Evolutionary conservation across 345 rosid species (phyloP), one percentile per base, ranked within the genome.

Genomic region (Alliaria petiolata): DNA sequence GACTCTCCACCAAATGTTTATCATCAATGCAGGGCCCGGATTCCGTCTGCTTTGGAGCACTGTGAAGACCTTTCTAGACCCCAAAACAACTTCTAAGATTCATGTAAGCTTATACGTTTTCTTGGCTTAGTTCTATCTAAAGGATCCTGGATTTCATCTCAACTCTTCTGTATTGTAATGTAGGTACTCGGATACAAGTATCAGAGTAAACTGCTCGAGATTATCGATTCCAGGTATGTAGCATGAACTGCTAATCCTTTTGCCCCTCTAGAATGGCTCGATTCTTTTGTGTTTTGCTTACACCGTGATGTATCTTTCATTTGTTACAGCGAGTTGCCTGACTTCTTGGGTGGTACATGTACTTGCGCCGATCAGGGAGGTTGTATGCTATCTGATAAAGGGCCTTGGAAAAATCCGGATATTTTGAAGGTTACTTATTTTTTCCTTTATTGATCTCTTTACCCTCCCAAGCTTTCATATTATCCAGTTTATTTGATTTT

Each of bases 1-100:
- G 98, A 91, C 98, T n/a, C 97, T 93, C 36, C 83, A 84, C 82
- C 97, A 93, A 80, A 93, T 93, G 98, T 91, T 85, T 81, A 93
- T 93, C 80, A 91, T 93, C 82, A 93, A 93, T 66, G 92, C 98
- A 71, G 98, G 98, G 65, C 81, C 91, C 8, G 97, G 95, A 36
- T 93, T 93, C 85, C 89, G 95, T 79, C 62, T 89, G 57, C 66
- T 93, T 71, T 93, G 98, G 98, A 90, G 81, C 79, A 89, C 96
- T 15, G 83, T 93, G 12, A 93, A 91, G 79, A 79, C 81, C 58
- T 93, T 93, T 81, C 79, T 93, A 55, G 98, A 93, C 85, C 98
- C 98, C n/a, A 93, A 87, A 81, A 93, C 98, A 42, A 85, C 96
- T 60, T 86, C 96, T 78, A 93, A 93, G 82, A 95, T 95, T 71